Base-by-base conservation (phyloP, 1,284 basidiomycete genomes). In the Lentinus polychrous region DNA sequence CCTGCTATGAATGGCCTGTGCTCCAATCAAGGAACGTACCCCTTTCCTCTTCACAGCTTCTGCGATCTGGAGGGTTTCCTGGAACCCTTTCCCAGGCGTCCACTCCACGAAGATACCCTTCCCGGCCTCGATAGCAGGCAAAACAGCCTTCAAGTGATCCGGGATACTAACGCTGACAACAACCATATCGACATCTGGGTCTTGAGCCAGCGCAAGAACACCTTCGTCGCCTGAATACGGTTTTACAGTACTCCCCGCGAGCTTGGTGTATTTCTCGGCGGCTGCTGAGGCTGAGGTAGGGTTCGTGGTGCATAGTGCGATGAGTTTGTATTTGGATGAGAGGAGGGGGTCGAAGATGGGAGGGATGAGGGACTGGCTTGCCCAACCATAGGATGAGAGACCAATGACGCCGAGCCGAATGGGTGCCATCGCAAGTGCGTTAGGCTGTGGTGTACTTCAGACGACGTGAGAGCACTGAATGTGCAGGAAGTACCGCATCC, bases 61-160 rank as follows among this genome's bases (percentile, higher is more conserved):
- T 2, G 65, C 65, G 3, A 72, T 55, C 51, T 65, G 60, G 6
- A 31, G 40, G 3, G 66, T 62, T 52, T 69, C 64, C 23, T 55
- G 43, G 20, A 66, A 40, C 7, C 49, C 55, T 14, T 46, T 56
- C 6, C 68, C 69, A n/a, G 56, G 61, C 1, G 70, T 66, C 69
- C 70, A 72, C 52, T 73, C 70, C 8, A 70, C 50, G 50, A 70
- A 71, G 32, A 71, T 43, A 48, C 63, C 54, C 55, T 72, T 71
- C 14, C 66, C 51, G n/a, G 64, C 63, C 24, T 63, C 61, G 23
- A 71, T 63, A 0, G 59, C 65, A 14, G 64, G 63, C 34, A 61
- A 32, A 20, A 60, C 54, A 0, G 60, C 56, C 4, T 54, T 55
- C 42, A 57, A 58, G 51, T 70, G 69, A 1, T 49, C 23, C 4